A percentile compares a stretch with the other conserved stretches of the same genome.
Evolutionary conservation across 2,329 filamentous ascomycete genomes (phyloP).

Genomic region (Clonostachys rhizophaga): DNA sequence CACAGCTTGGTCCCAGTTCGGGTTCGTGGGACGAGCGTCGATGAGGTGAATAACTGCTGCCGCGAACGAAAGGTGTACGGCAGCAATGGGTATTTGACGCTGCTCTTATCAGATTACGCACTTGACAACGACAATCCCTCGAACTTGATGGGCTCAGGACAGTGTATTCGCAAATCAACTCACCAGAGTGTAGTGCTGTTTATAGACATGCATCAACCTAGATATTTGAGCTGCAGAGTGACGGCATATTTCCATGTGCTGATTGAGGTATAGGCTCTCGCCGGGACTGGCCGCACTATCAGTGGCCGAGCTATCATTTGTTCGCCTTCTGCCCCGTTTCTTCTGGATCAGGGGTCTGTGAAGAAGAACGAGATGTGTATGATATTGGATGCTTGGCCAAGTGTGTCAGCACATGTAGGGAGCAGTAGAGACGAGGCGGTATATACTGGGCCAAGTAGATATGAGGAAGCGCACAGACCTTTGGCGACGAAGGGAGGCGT

Average conservation of each 20-base stretch:
- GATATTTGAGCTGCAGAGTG: conserved; percentile 11
- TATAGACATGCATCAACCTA: conserved; percentile 9
- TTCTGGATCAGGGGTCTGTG: conserved; percentile 10
- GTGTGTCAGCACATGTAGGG: not conserved
- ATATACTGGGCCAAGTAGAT: conserved; percentile 13
- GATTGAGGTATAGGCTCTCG: not conserved
- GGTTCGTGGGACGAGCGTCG: conserved; percentile 7
- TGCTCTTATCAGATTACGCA: not conserved
- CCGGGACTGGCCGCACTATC: not conserved
- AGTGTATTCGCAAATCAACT: not conserved
- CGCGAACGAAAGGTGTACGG: conserved; percentile 9
- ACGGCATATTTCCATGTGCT: conserved; percentile 9
- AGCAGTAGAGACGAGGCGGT: not conserved
- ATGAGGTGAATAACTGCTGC: conserved; percentile 10
- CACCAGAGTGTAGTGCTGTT: conserved; percentile 12
- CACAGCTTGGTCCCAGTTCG: conserved; percentile 5
- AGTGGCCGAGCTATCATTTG: not conserved
- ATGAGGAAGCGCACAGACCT: conserved; percentile 7
- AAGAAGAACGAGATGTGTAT: conserved; percentile 10
- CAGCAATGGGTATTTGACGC: conserved; percentile 11
- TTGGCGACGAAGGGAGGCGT: conserved; percentile 5
- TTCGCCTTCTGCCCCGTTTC: too few relatives aligned
- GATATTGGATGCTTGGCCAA: conserved; percentile 11
- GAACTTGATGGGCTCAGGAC: too few relatives aligned
- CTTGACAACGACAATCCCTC: too few relatives aligned